A percentile compares a stretch with the other conserved stretches of the same genome.
Conservation (phyloP, 2,329 filamentous ascomycete genomes). For the Trichoderma aggressivum region DNA sequence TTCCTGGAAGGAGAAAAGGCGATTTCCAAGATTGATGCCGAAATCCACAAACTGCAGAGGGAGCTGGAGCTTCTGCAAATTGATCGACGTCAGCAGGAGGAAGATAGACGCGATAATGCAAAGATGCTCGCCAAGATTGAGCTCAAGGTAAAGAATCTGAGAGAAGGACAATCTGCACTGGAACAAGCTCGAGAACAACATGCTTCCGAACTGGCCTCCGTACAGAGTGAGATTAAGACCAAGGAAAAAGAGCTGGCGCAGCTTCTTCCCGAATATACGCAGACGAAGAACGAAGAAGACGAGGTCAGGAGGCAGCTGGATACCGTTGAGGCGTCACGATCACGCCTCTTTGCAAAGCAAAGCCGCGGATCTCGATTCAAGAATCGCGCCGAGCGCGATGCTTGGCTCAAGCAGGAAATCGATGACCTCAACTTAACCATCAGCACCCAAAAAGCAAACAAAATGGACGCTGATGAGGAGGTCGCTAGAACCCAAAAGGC, state of each 20-base stretch:
- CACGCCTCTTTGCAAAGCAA: slow-evolving; percentile 87
- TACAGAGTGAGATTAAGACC: slow-evolving; percentile 69
- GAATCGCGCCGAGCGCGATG: slow-evolving; percentile 84
- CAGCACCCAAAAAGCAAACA: slow-evolving; percentile 77
- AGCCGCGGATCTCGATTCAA: slow-evolving; percentile 82
- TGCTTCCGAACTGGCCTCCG: slow-evolving; percentile 66
- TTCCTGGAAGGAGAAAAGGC: slow-evolving; percentile 77
- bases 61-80: slow-evolving; percentile 80
- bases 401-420: slow-evolving; percentile 76
- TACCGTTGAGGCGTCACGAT: slow-evolving; percentile 68
- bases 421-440: slow-evolving; percentile 73
- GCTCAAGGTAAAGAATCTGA: slow-evolving; percentile 74
- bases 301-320: slow-evolving; percentile 69
- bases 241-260: slow-evolving; percentile 74
- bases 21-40: slow-evolving; percentile 70
- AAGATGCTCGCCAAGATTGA: slow-evolving; percentile 81
- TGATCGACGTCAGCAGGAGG: slow-evolving; percentile 83
- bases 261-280: slow-evolving; percentile 73
- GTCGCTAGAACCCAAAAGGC: slow-evolving; percentile 67
- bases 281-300: slow-evolving; percentile 69
- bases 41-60: slow-evolving; percentile 76
- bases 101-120: slow-evolving; percentile 79
- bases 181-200: slow-evolving; percentile 70
- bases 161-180: slow-evolving; percentile 76
- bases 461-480: slow-evolving; percentile 80